Base-by-base conservation (phyloP, 2,329 filamentous ascomycete species). In the Fusarium setosum region DNA sequence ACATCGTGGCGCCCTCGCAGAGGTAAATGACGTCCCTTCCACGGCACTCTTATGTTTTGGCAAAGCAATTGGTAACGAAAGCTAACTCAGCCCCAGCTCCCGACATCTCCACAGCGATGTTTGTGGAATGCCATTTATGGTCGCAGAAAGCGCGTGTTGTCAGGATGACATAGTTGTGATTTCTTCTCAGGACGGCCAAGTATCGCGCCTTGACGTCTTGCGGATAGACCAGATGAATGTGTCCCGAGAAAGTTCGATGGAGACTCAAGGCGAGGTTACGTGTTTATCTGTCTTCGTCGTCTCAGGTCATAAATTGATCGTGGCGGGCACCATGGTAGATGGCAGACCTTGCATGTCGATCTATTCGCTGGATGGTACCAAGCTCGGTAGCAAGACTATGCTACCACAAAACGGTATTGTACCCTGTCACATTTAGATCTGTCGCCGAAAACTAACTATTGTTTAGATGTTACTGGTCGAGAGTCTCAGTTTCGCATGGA, bases 241-340 rank as follows among this genome's bases (percentile, higher is more conserved):
- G 11, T 63, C 71, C 1, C 65, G 72, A 12, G 38, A 68, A 2
- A 67, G 59, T 6, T 72, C 72, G 4, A 79, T 80, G 72, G 68
- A 77, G 11, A 69, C 81, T 0, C 67, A 78, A 10, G 83, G 82
- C 1, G 84, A 87, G 62, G 75, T 86, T 3, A 86, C 84, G 4
- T 86, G 82, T 58, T 66, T 88, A 7, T 72, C 74, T 2, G 61
- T 82, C 5, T 76, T 77, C 21, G 54, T 42, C 3, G 58, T 75
- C 5, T 60, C 66, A 4, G 73, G 60, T 2, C 57, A 71, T 8
- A 62, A 72, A 4, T 75, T 67, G 31, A 67, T 81, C 6, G 59
- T 76, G n/a, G 74, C 71, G 4, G 81, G 79, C 2, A 68, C 80
- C 1, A 74, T 79, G 59, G 45, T 68, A 18, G 67, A 76, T 6